A percentile compares a stretch with the other conserved stretches of the same genome.
phyloP scores from a whole-genome alignment of 345 rosid species.

The Melastoma malabathricum region DNA sequence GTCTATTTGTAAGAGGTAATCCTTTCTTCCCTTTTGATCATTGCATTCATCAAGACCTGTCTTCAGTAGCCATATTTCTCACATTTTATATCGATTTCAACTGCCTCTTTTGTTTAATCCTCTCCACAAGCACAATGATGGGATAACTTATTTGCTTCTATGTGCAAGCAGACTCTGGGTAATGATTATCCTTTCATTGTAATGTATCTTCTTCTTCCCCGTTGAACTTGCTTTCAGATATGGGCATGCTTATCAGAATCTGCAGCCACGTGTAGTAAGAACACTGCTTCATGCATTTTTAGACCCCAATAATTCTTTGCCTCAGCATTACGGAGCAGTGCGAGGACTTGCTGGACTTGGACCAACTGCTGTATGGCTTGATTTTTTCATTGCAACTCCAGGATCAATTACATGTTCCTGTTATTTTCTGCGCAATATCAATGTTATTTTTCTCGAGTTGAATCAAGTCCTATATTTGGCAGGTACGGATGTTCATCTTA shows the following conservation, averaged over 20 bases:
- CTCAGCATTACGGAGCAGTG: slow-evolving; percentile 89
- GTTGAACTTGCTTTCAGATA: slow-evolving; percentile 30
- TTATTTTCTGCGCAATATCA: not conserved
- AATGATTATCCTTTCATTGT: too few relatives aligned
- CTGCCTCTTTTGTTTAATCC: too few relatives aligned
- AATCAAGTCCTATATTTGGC: slow-evolving; percentile 10
- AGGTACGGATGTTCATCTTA: slow-evolving; percentile 71
- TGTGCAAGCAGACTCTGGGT: too few relatives aligned
- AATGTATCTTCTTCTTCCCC: too few relatives aligned
- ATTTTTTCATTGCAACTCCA: slow-evolving; percentile 1
- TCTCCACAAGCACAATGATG: too few relatives aligned
- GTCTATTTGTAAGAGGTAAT: slow-evolving; percentile 61
- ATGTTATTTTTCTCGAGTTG: too few relatives aligned
- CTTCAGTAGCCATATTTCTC: too few relatives aligned
- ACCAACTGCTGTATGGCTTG: slow-evolving; percentile 49
- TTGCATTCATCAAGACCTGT: not conserved
- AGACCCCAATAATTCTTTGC: slow-evolving; percentile 65
- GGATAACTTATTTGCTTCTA: too few relatives aligned
- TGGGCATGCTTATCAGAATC: slow-evolving; percentile 75
- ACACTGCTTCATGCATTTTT: slow-evolving; percentile 77
- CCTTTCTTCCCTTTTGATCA: not conserved
- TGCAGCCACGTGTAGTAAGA: slow-evolving; percentile 66
- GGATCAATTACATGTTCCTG: not conserved
- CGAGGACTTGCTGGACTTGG: slow-evolving; percentile 83
- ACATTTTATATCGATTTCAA: too few relatives aligned